phyloP scores from a whole-genome alignment of 2,329 filamentous ascomycete genomes.

The Ilyonectria robusta region DNA sequence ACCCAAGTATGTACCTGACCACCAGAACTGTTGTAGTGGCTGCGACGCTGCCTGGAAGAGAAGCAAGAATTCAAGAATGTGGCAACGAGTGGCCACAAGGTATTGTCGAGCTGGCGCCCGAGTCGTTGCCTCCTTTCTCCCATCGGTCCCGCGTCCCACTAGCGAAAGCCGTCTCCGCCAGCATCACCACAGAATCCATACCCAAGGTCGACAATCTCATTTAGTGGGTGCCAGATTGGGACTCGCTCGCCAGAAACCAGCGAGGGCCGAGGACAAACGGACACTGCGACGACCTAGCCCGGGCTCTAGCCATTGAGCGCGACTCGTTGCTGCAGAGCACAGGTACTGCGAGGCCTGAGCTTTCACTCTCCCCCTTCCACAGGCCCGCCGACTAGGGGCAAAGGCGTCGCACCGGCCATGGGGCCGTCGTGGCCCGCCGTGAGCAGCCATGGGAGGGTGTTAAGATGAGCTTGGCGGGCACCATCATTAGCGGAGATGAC shows the following conservation, averaged over 20 bases:
- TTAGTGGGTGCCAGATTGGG: constrained; percentile 15
- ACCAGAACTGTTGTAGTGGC: constrained; percentile 14
- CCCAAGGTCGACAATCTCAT: constrained; percentile 15
- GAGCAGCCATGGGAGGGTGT: constrained; percentile 40
- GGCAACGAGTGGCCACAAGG: constrained; percentile 12
- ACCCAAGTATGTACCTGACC: constrained; percentile 9
- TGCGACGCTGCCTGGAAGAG: constrained; percentile 12
- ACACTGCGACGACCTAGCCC: background rate
- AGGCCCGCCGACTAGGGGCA: constrained; percentile 35
- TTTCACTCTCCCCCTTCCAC: constrained; percentile 23
- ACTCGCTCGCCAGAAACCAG: constrained; percentile 13
- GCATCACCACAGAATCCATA: constrained; percentile 5
- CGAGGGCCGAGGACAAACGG: constrained; percentile 3
- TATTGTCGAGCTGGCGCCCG: constrained; percentile 15
- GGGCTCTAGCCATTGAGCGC: constrained; percentile 19
- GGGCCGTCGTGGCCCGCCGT: constrained; percentile 34
- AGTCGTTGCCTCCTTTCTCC: constrained; percentile 27
- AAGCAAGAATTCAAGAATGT: constrained; percentile 16
- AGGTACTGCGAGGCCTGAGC: constrained; percentile 28
- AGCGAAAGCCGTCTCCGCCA: constrained; percentile 18
- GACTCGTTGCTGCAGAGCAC: constrained; percentile 30
- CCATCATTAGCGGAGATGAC: constrained; percentile 51
- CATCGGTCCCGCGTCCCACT: constrained; percentile 23
- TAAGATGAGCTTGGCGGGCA: constrained; percentile 51
- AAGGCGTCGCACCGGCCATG: constrained; percentile 47